A percentile compares a stretch with the other conserved stretches of the same genome.
phyloP scores from a whole-genome alignment of 2,329 filamentous ascomycete genomes.

The Rugonectria rugulosa region DNA sequence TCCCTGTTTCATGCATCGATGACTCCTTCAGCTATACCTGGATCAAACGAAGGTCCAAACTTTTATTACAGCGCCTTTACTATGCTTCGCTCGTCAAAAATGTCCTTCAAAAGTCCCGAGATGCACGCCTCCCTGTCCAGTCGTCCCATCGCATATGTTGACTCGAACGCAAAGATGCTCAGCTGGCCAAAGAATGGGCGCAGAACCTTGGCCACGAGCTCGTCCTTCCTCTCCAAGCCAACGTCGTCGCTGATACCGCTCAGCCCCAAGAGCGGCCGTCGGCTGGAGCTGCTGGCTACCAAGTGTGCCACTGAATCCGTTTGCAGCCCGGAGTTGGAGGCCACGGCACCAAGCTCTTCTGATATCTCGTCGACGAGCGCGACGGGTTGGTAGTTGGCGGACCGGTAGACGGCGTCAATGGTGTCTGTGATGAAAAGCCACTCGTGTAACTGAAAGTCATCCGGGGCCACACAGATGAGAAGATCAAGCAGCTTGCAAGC shows the following conservation, averaged over 20 bases:
- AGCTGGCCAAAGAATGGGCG: slow-evolving; percentile 90
- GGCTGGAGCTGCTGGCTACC: slow-evolving; percentile 45
- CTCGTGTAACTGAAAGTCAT: slow-evolving; percentile 98
- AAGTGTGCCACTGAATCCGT: slow-evolving; percentile 49
- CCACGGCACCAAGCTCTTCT: slow-evolving; percentile 69
- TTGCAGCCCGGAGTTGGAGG: slow-evolving; percentile 42
- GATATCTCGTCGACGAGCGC: slow-evolving; percentile 87
- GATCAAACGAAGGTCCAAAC: too few relatives aligned
- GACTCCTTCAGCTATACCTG: too few relatives aligned
- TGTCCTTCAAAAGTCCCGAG: slow-evolving; percentile 70
- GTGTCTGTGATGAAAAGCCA: slow-evolving; percentile 98
- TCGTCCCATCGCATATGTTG: slow-evolving; percentile 82
- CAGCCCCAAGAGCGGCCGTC: slow-evolving; percentile 58
- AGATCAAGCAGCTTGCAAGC: slow-evolving; percentile 93
- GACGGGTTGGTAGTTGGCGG: slow-evolving; percentile 70
- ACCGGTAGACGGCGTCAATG: slow-evolving; percentile 91
- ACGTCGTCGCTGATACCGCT: slow-evolving; percentile 65
- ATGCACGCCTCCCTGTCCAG: slow-evolving; percentile 72
- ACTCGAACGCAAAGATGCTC: slow-evolving; percentile 93
- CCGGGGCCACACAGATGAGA: slow-evolving; percentile 84
- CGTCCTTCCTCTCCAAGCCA: slow-evolving; percentile 66
- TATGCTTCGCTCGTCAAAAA: slow-evolving; percentile 80
- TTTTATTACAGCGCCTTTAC: slow-evolving; percentile 61
- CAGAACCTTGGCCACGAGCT: slow-evolving; percentile 79
- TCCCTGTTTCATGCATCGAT: too few relatives aligned